These are phyloP conservation scores for Coemansia sp. DNA, from an alignment of 192 early-diverging fungal species.

Conservation along the genomic window DNA sequence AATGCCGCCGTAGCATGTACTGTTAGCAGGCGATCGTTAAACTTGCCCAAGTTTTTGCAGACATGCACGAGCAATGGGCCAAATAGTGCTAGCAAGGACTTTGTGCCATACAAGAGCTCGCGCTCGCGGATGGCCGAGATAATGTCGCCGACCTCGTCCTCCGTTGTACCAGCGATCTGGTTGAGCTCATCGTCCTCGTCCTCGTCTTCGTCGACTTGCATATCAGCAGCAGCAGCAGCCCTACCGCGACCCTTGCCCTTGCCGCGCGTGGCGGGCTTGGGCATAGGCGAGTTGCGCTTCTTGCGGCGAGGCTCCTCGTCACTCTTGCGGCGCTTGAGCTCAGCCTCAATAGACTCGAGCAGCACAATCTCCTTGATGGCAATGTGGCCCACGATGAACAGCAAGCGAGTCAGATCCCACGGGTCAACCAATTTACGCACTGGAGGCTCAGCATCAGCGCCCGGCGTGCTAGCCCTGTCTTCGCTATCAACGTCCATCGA, in stretches of 20 bases:
- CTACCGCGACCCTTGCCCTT: constrained; percentile 19
- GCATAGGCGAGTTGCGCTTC: constrained; percentile 29
- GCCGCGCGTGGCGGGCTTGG: constrained; percentile 3
- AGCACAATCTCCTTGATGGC: constrained; percentile 96
- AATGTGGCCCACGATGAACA: constrained; percentile 93
- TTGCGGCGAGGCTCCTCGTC: constrained; percentile 45
- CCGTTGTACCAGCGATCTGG: constrained; percentile 84
- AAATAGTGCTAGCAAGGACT: constrained; percentile 75
- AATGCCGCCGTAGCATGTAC: constrained; percentile 82
- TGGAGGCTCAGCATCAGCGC: constrained; percentile 10
- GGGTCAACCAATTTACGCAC: constrained; percentile 47
- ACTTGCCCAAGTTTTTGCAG: constrained; percentile 78
- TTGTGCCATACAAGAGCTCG: constrained; percentile 80
- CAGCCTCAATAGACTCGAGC: constrained; percentile 89
- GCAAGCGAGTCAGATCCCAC: constrained; percentile 79
- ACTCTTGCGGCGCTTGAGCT: constrained; percentile 80
- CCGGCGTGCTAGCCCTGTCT: constrained; percentile 21
- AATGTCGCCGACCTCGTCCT: constrained; percentile 94
- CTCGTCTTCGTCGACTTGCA: constrained; percentile 24
- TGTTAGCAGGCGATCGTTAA: constrained; percentile 82
- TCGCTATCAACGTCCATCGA: constrained; percentile 34
- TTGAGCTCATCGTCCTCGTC: constrained; percentile 84
- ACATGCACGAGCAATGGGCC: constrained; percentile 80
- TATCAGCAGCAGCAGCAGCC: neutral
- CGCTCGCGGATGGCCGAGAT: constrained; percentile 84